A percentile compares a stretch with the other conserved stretches of the same genome.
phyloP scores from a whole-genome alignment of 192 early-diverging fungal genomes.

The Dimargaris xerosporica region DNA sequence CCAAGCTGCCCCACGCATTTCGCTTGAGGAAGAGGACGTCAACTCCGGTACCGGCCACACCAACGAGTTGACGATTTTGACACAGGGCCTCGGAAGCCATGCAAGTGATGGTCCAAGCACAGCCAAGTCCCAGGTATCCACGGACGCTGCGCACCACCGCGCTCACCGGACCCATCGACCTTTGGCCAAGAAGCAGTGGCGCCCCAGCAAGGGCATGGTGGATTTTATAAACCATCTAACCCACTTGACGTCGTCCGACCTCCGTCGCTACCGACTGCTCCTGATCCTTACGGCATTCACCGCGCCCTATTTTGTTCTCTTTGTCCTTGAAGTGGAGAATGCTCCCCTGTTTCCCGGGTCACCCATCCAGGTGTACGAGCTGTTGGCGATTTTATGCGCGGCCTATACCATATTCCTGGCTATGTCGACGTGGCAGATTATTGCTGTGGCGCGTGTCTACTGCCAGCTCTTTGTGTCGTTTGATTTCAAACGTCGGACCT shows the following conservation, averaged over 20 bases:
- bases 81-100: no score
- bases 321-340: background rate
- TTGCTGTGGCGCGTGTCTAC: background rate
- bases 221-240: slow-evolving; percentile 4
- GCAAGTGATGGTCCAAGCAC: no score
- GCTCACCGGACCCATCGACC: no score
- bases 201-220: background rate
- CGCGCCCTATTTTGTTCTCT: background rate
- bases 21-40: no score
- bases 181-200: slow-evolving; percentile 8
- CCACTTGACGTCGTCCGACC: background rate
- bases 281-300: background rate
- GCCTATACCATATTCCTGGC: background rate
- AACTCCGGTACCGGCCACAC: no score
- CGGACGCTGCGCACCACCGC: no score
- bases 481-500: background rate
- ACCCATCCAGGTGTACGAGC: background rate
- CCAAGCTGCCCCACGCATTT: no score
- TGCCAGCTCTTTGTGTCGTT: background rate
- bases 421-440: background rate
- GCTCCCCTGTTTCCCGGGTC: background rate
- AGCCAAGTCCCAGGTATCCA: no score
- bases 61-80: no score
- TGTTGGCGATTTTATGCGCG: background rate
- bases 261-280: slow-evolving; percentile 1